Conservation (phyloP, 768 basidiomycete species). For the Mycena latifolia region DNA sequence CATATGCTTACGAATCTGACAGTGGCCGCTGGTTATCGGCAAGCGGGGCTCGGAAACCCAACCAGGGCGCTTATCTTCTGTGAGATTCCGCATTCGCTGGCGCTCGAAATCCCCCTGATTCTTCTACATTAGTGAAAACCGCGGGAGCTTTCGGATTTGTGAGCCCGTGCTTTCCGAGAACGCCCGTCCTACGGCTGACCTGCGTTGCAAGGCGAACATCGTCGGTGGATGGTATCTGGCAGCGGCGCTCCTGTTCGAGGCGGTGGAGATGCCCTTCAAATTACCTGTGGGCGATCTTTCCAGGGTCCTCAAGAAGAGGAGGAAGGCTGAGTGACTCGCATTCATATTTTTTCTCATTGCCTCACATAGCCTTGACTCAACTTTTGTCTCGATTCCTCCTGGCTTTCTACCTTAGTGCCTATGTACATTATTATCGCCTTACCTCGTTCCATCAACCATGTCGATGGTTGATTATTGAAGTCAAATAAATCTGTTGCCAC, state of each 20-base stretch:
- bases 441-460: too few relatives aligned
- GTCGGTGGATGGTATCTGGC: conserved; percentile 34
- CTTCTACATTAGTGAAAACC: conserved; percentile 20
- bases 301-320: conserved; percentile 12
- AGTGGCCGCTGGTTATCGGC: conserved; percentile 19
- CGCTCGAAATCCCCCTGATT: neutral
- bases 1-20: neutral
- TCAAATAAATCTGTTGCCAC: too few relatives aligned
- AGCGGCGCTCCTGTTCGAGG: conserved; percentile 27
- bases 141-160: conserved; percentile 34
- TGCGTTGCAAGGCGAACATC: conserved; percentile 28
- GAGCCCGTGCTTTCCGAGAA: too few relatives aligned
- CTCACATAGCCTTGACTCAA: too few relatives aligned
- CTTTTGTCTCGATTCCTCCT: too few relatives aligned
- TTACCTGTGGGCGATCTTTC: conserved; percentile 34
- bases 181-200: too few relatives aligned
- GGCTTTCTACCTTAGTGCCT: too few relatives aligned
- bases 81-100: too few relatives aligned
- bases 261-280: conserved; percentile 30
- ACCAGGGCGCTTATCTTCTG: conserved; percentile 6
- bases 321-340: conserved; percentile 20
- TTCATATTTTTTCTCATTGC: too few relatives aligned
- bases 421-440: too few relatives aligned
- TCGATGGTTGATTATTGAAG: too few relatives aligned
- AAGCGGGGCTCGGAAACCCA: conserved; percentile 24